phyloP scores from a whole-genome alignment of 345 rosid species.

The Eucalyptus regnans region DNA sequence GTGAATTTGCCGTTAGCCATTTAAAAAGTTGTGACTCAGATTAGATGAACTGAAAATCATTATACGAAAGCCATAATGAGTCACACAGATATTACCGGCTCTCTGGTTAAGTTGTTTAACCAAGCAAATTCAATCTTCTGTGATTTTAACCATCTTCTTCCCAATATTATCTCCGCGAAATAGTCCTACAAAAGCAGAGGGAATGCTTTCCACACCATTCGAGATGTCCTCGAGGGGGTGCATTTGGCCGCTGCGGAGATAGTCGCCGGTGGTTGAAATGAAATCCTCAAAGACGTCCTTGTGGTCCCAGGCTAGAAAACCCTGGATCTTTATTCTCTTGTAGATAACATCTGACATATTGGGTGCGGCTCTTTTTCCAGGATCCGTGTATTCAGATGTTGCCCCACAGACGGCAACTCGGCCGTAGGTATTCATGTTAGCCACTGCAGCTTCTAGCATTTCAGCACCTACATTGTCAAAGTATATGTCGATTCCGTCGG shows the following conservation, averaged over 20 bases:
- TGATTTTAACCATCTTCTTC: neutral
- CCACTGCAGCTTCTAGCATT: conserved; percentile 38
- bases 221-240: conserved; percentile 30
- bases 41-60: too few relatives aligned
- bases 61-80: neutral
- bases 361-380: conserved; percentile 19
- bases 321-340: conserved; percentile 39
- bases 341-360: conserved; percentile 24
- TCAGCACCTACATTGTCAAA: conserved; percentile 51
- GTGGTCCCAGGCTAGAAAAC: conserved; percentile 27
- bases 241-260: conserved; percentile 11
- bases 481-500: conserved; percentile 42
- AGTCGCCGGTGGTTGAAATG: conserved; percentile 14
- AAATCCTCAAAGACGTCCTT: conserved; percentile 12
- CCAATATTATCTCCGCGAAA: conserved; percentile 14
- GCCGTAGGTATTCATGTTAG: conserved; percentile 38
- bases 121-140: neutral
- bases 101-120: neutral
- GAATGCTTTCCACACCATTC: conserved; percentile 31
- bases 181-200: conserved; percentile 33
- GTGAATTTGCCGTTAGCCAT: too few relatives aligned
- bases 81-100: neutral
- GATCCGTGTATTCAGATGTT: conserved; percentile 30
- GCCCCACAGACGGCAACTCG: conserved; percentile 37
- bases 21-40: too few relatives aligned